Evolutionary conservation across 768 basidiomycete genomes (phyloP), one percentile per base, ranked within the genome.

Genomic region (Naganishia friedmannii): DNA sequence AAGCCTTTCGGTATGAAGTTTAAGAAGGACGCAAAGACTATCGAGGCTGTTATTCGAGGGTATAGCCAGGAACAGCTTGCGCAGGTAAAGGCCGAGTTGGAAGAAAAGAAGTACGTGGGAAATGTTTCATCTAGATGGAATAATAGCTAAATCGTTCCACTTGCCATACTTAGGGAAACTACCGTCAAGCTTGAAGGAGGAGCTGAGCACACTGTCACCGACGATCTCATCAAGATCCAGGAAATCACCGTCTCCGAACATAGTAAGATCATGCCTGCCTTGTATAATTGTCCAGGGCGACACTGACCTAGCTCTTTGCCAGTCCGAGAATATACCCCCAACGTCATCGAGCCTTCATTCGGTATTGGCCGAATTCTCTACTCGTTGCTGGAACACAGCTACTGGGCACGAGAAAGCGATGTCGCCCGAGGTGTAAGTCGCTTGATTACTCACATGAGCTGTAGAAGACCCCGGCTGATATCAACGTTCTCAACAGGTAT

Each of bases 301-400:
- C 23, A 31, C 15, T 39, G 23, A 67, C 65, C 67, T n/a, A 51
- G 74, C 68, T 73, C 31, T 65, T 58, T 56, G 66, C 69, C 0
- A 96, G 93, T 92, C 74, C 91, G 95, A 73, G 94, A 97, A 82
- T 96, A 86, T 83, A 92, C 88, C 67, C 96, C 95, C 45, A 98
- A 97, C 82, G 96, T 99, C 81, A 95, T 98, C 80, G 95, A 97
- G 80, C 94, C 96, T 28, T 99, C 96, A 4, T 96, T 97, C 82
- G 95, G 96, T 70, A 87, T 98, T 74, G 95, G 95, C 66, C 92
- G 95, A 67, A 96, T 98, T 76, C 84, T 97, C 55, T 97, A 97
- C 81, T 88, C 87, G 32, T 85, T 98, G 65, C 87, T 99, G 39
- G 96, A 99, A 81, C 96, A 98, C 84, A 88, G 87, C 76, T 99